Evolutionary conservation across 805 yeast genomes (phyloP), one percentile per base, ranked within the genome.

Genomic region (Zygosaccharomyces kombuchaensis): DNA sequence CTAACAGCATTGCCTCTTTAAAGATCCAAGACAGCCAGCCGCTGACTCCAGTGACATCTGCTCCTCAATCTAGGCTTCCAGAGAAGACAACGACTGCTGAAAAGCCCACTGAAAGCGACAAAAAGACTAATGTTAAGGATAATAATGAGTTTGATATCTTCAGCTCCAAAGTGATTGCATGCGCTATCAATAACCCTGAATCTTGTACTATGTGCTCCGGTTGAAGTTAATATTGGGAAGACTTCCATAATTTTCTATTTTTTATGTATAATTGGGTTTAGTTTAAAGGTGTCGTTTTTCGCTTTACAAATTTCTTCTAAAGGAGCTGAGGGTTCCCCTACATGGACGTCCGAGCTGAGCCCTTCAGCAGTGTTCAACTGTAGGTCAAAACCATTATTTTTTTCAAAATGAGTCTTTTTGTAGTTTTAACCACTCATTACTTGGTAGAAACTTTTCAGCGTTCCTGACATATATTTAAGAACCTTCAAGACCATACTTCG

Each of bases 181-280:
- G 99, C 75, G 95, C 97, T 46, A 89, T 93, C 67, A 82, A 86
- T 67, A 91, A 93, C 73, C 97, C 97, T 48, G 98, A 87, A 72
- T 81, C 98, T 41, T 91, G 99, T 72, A 91, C 91, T 64, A 93
- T 93, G 98, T 93, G 99, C 75, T 91, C 98, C 49, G 98, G 98
- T 74, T 93, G 72, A 69, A 23, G 8, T 37, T 23, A 8, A n/a
- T 26, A 9, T 34, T 13, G 14, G 32, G 3, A 29, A 29, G 14
- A 29, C 13, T 30, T 9, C 27, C 23, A 14, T 22, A 36, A n/a
- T 26, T 36, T 41, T n/a, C n/a, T 21, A 34, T 9, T 21, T 41
- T 34, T 25, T 12, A 40, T 31, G 22, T 40, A 31, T 31, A 31
- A 16, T 31, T 40, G 43, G 43, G 43, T 31, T 22, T 38, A 31